A percentile compares a stretch with the other conserved stretches of the same genome.
These are phyloP conservation scores for Otatea glauca DNA, from an alignment of 176 grass and related monocot genomes.

Conservation along the genomic window DNA sequence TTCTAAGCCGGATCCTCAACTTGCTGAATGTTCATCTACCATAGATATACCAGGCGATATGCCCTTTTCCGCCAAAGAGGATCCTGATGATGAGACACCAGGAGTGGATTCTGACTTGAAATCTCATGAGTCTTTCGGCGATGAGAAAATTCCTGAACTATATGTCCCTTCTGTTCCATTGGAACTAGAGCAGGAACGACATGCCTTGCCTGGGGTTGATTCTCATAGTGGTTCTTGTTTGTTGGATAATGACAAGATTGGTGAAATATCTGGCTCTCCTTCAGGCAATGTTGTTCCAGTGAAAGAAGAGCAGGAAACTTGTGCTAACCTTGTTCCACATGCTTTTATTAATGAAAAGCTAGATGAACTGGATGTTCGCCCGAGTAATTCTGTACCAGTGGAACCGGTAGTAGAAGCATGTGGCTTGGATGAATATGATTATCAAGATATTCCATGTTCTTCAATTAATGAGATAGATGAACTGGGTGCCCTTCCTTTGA, in stretches of 20 bases:
- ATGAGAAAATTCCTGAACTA: conserved; percentile 48
- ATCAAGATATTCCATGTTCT: not conserved
- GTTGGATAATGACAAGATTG: conserved; percentile 27
- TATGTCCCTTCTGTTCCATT: conserved; percentile 37
- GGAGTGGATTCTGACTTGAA: conserved; percentile 43
- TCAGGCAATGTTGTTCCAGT: conserved; percentile 33
- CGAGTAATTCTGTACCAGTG: conserved; percentile 13
- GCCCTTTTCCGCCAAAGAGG: conserved; percentile 21
- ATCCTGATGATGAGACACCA: conserved; percentile 21
- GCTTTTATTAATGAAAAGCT: conserved; percentile 33
- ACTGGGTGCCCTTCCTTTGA: conserved; percentile 1
- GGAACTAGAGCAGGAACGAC: conserved; percentile 36
- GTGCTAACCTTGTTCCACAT: conserved; percentile 8
- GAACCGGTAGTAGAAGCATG: conserved; percentile 12
- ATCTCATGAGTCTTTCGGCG: conserved; percentile 36
- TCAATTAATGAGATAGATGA: conserved; percentile 3
- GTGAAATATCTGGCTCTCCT: conserved; percentile 36
- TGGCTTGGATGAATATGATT: conserved; percentile 5
- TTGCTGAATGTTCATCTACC: conserved; percentile 32
- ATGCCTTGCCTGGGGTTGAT: conserved; percentile 34
- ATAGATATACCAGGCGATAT: conserved; percentile 13
- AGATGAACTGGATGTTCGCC: conserved; percentile 33
- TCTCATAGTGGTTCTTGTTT: conserved; percentile 14
- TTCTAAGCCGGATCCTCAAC: conserved; percentile 22
- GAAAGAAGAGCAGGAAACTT: conserved; percentile 36